Base-by-base conservation (phyloP, 192 early-diverging fungal species). In the Coemansia sp. region DNA sequence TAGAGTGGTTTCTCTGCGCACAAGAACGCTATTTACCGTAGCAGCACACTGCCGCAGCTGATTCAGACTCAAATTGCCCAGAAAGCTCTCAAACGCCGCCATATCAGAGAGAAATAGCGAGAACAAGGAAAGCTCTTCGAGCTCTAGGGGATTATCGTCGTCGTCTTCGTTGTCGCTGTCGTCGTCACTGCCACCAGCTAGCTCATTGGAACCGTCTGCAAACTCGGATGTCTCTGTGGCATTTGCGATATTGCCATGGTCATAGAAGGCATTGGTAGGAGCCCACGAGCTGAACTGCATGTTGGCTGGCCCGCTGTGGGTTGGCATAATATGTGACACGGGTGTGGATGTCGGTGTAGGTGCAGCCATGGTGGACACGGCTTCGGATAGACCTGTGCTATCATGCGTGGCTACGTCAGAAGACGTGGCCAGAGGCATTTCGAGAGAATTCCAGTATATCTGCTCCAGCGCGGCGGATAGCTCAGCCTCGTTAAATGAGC, bases 21-120 rank as follows among this genome's bases (percentile, higher is more conserved):
- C 76, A 20, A 84, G 68, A 47, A 79, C 81, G 20, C 74, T 72
- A 34, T 84, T 84, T 16, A 84, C 81, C 0, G 81, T 79, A 12
- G 81, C 77, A 3, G 81, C 81, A 49, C 81, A 84, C 67, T 84
- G 81, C 7, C 81, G 70, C 33, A 84, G 71, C 67, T 84, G 81
- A 61, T 79, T 76, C 54, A 84, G 54, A 29, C 81, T 84, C 20
- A 84, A 68, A 40, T 63, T 73, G 15, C 57, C 54, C 64, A 84
- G 59, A 64, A 84, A 78, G 18, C 43, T 42, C 71, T 84, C 81
- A 61, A 84, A 79, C 5, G 77, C 74, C 42, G 68, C 60, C 77
- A 79, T 76, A 61, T 79, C 77, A 3, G 67, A 44, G 11, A 84
- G 68, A n/a, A 78, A 79, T 31, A 79, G 61, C 59, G 81, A 84